These are phyloP conservation scores for Debaryomycetaceae sp. DNA, from an alignment of 1,139 yeast genomes.

Conservation along the genomic window DNA sequence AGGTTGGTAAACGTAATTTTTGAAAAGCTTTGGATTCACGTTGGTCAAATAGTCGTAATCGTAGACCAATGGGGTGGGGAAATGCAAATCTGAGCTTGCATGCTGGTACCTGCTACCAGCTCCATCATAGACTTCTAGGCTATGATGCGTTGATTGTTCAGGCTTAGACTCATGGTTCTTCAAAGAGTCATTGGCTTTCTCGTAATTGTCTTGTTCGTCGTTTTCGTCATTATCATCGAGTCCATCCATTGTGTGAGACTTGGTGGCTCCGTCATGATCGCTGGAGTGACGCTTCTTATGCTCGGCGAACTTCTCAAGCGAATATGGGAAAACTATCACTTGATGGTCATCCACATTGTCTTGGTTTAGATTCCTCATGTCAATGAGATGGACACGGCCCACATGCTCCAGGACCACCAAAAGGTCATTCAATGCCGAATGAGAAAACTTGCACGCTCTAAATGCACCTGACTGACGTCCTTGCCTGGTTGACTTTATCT, in stretches of 20 bases:
- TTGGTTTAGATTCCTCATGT: conserved; percentile 64
- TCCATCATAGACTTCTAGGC: conserved; percentile 6
- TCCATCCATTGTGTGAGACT: not conserved
- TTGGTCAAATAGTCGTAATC: conserved; percentile 42
- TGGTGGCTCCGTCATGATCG: not conserved
- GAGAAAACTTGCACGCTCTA: conserved; percentile 67
- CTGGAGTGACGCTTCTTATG: conserved; percentile 13
- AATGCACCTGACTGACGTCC: conserved; percentile 60
- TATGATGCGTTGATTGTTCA: conserved; percentile 3
- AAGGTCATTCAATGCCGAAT: conserved; percentile 65
- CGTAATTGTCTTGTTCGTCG: not conserved
- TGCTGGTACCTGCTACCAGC: conserved; percentile 12
- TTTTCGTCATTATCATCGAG: not conserved
- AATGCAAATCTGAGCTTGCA: conserved; percentile 9
- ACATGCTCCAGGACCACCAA: conserved; percentile 78
- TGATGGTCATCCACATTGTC: conserved; percentile 50
- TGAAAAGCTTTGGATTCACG: conserved; percentile 38
- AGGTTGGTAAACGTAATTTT: conserved; percentile 32
- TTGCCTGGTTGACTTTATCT: conserved; percentile 57
- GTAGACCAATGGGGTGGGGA: conserved; percentile 43
- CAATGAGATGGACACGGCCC: conserved; percentile 81
- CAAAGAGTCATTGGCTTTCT: not conserved
- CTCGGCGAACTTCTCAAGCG: conserved; percentile 40
- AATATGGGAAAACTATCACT: conserved; percentile 56
- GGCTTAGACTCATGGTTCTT: conserved; percentile 1